A percentile compares a stretch with the other conserved stretches of the same genome.
phyloP scores from a whole-genome alignment of 2,329 filamentous ascomycete genomes.

The Rhexocercosporidium sp. region DNA sequence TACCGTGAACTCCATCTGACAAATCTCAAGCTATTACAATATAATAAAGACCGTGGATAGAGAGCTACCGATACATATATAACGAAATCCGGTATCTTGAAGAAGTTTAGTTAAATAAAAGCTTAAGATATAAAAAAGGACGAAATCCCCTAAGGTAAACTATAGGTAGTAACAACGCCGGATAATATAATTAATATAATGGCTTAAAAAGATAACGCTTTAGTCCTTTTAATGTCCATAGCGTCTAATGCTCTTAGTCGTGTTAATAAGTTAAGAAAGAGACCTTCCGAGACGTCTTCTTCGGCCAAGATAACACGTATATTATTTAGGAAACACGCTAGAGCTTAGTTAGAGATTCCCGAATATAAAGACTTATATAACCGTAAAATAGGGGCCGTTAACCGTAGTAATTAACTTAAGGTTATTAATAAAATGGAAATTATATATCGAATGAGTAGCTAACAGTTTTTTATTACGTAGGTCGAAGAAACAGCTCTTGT shows the following conservation, averaged over 20 bases:
- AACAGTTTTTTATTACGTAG: not conserved
- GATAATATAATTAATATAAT: not conserved
- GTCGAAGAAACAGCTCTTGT: not conserved
- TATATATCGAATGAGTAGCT: not conserved
- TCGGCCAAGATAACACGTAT: not conserved
- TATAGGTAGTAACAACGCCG: not conserved
- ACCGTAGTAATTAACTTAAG: not conserved
- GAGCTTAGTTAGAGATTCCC: not conserved
- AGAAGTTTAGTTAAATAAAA: not conserved
- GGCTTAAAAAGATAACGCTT: not conserved
- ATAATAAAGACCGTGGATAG: not conserved
- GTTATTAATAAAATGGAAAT: too few relatives aligned
- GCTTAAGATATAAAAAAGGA: not conserved
- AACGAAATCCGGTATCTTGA: not conserved
- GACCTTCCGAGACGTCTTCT: not conserved
- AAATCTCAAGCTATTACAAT: too few relatives aligned
- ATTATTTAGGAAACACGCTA: not conserved
- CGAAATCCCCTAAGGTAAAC: not conserved
- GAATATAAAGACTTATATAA: not conserved
- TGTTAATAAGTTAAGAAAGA: not conserved
- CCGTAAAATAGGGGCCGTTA: not conserved
- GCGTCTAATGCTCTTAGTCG: too few relatives aligned
- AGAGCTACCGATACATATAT: not conserved
- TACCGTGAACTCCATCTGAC: too few relatives aligned
- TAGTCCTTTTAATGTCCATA: too few relatives aligned